Base-by-base conservation (phyloP, 2,329 filamentous ascomycete species). In the Cladosporium sp. region DNA sequence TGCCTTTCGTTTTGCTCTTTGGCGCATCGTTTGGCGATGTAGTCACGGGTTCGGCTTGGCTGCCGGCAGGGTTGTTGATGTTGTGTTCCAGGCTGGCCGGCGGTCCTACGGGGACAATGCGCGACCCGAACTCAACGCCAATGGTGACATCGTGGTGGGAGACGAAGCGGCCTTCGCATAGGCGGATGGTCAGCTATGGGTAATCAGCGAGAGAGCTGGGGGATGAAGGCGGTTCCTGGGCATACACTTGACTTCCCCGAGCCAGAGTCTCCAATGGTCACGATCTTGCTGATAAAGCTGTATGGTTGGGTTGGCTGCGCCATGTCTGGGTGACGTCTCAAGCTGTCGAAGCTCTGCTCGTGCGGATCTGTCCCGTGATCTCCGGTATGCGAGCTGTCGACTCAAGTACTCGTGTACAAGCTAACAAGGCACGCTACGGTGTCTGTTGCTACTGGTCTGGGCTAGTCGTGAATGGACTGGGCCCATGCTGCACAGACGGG, bases 201-300 rank as follows among this genome's bases (percentile, higher is more conserved):
- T 4, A 35, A 38, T 38, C 35, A 14, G 13, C 8, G 58, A 55
- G 59, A 55, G 35, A 46, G 51, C 19, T 53, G 46, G 32, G 10
- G 42, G 38, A 43, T 28, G 34, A 7, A 28, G 46, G 45, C 32
- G 40, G 43, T 28, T 41, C 41, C 13, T 22, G 19, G 14, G 68
- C 75, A 59, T 72, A 82, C 80, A 69, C 79, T 83, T 53, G 89
- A 95, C 78, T 98, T 98, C 66, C 93, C 93, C 68, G 89, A 95
- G 68, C 91, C 93, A 43, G 87, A 93, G 76, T 97, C 93, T 70
- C 93, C 93, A 66, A 98, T 90, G 75, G 89, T 95, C 68, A 97
- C 92, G 64, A 98, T 88, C 74, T 98, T 98, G 71, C 92, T 91
- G 69, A 97, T 98, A 77, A 95, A 97, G 76, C 97, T 90, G 92